Evolutionary conservation across 2,329 filamentous ascomycete species (phyloP), one percentile per base, ranked within the genome.

Genomic region (Cytospora chrysosperma): DNA sequence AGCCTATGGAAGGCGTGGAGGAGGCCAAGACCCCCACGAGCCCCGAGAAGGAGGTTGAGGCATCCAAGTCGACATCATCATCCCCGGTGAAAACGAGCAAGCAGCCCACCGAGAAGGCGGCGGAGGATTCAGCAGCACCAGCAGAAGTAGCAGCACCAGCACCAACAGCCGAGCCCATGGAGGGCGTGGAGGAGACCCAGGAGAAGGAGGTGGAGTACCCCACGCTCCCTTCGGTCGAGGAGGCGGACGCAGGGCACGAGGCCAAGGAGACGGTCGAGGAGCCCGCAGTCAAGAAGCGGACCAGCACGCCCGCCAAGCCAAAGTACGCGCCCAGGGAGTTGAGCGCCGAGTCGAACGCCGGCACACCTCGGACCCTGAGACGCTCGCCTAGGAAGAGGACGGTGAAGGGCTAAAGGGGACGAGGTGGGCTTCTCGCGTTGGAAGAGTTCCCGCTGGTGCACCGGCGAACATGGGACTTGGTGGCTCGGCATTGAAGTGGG

Each of bases 361-460:
- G 21, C 37, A 66, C 64, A 37, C 61, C 64, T 24, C 61, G 64
- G 17, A 66, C 54, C 54, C 30, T 66, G 37, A 64, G 64, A 32
- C 64, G 64, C 28, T 66, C 61, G 19, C 64, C 64, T n/a, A 49
- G 61, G 50, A 66, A 66, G 37, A 64, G 54, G 54, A 50, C 58
- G 24, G 61, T 58, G 34, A 21, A 34, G 40, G 59, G 59, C 26
- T 13, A 50, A 54, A n/a, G 50, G 28, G 15, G 13, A 2, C 34
- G 9, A 5, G 6, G 37, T 43, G 37, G 37, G 17, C 19, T 4
- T 3, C n/a, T 9, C 7, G 40, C 40, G 7, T 3, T 8, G n/a
- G n/a, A 10, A 24, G 13, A 5, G 12, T 3, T 0, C 8, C 4
- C n/a, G 43, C 5, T 24, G n/a, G 28, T 47, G 10, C 1, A 24